Base-by-base conservation (phyloP, 176 grass and related monocot species). In the Chloris gayana region DNA sequence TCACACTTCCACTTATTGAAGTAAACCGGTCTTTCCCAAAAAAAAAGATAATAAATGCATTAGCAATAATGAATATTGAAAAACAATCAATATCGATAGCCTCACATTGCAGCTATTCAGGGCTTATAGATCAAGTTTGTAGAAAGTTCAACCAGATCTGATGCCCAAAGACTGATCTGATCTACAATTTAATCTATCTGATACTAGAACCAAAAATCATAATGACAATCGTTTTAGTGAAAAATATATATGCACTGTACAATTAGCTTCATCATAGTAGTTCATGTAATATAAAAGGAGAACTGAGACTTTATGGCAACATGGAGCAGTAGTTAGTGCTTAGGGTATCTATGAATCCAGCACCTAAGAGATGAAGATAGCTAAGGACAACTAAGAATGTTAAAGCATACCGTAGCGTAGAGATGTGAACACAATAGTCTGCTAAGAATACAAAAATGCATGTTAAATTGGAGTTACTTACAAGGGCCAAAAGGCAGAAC, bases 401-500 rank as follows among this genome's bases (percentile, higher is more conserved):
- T 35, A 41, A 70, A 67, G 30, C 32, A 27, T 73, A 61, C 14
- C 42, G 26, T 31, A 72, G 5, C 19, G 66, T 41, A 45, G 13
- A 18, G 71, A 76, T 71, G 4, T 46, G 24, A 65, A 57, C 45
- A 37, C 7, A 31, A 72, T 25, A 32, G 24, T 68, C 35, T 73
- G 33, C 35, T 27, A 86, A 64, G 41, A 69, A 59, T n/a, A 73
- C n/a, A 44, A 14, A 79, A 56, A 64, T 31, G 29, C 17, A 51
- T 4, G 42, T 50, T 46, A 34, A 34, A 68, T 18, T 56, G 47
- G 15, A 51, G 61, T 71, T 81, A 88, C 89, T 88, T 75, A 97
- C 95, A 82, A 86, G 84, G 77, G 85, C 90, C 60, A 98, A 78
- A 83, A 98, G 83, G 78, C 90, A 91, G 90, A 98, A 98, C 24